Base-by-base conservation (phyloP, 805 yeast species). In the Candida odintsovae region DNA sequence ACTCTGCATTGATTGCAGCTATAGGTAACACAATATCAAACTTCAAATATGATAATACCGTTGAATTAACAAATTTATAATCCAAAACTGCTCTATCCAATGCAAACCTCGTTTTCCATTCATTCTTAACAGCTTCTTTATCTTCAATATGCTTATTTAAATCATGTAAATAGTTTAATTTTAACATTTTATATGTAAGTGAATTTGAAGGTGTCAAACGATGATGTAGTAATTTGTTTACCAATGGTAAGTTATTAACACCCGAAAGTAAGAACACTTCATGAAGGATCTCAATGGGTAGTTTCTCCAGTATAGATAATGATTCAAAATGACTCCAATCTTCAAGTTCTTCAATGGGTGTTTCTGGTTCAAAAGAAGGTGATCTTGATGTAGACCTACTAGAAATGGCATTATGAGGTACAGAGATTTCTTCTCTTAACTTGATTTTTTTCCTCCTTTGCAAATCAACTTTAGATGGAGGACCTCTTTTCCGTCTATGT, bases 231-330 rank as follows among this genome's bases (percentile, higher is more conserved):
- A 45, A 42, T 39, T 54, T 62, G 47, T 67, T 69, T 1, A 65
- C 59, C 13, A 69, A 56, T 0, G 75, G 70, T 5, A 77, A 61
- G 4, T 47, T 33, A 10, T 67, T 58, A n/a, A 68, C 57, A 2
- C 71, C 71, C 3, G 74, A 58, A n/a, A 51, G 50, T 3, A 68
- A 54, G 53, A 73, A 71, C 10, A 78, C 67, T 37, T 55, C 56
- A 22, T 61, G 66, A 2, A 76, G 48, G 2, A 78, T 45, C 46
- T 77, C 80, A 3, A 57, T 44, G 1, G 82, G 82, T 12, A 77
- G 57, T 13, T 58, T 54, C 35, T 65, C 66, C 11, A 73, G 20
- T 6, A 51, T 47, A 10, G 59, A 55, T 10, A 42, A 31, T 9
- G 40, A 33, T 4, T 33, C 20, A 16, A 33, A 33, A 8, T 33